These are phyloP conservation scores for Arthrinium puccinioides DNA, from an alignment of 2,329 filamentous ascomycete species.

Conservation along the genomic window DNA sequence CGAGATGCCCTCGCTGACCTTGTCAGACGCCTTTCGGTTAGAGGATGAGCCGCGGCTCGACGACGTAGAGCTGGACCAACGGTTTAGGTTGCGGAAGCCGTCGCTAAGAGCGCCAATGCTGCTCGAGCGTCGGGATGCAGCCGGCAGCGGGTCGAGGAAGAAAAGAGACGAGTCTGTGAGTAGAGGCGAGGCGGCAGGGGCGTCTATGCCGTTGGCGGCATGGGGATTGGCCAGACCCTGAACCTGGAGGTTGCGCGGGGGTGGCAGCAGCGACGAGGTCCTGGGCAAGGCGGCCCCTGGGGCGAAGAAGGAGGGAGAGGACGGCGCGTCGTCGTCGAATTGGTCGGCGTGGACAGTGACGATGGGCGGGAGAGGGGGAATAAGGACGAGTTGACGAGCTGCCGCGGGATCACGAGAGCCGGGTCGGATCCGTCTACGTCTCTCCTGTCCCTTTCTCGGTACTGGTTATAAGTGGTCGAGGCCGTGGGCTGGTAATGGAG, in stretches of 20 bases:
- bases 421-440: no score
- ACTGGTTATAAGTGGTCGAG: no score
- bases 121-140: slow-evolving; percentile 9
- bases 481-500: no score
- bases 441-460: no score
- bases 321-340: slow-evolving; percentile 10
- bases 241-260: slow-evolving; percentile 13
- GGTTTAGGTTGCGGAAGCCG: slow-evolving; percentile 39
- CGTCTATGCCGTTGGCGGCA: slow-evolving; percentile 6
- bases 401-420: no score
- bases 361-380: background rate
- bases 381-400: no score
- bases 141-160: slow-evolving; percentile 11
- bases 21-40: slow-evolving; percentile 2
- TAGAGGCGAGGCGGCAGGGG: slow-evolving; percentile 8
- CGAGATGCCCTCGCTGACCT: slow-evolving; percentile 2
- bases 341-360: background rate
- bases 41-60: slow-evolving; percentile 37
- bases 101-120: slow-evolving; percentile 28
- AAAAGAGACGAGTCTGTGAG: slow-evolving; percentile 9
- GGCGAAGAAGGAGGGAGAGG: slow-evolving; percentile 9
- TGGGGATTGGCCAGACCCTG: slow-evolving; percentile 4
- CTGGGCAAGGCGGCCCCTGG: slow-evolving; percentile 10
- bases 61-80: slow-evolving; percentile 45
- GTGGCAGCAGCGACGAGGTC: slow-evolving; percentile 17